Evolutionary conservation across 768 basidiomycete species (phyloP).

Genomic region (Galerina sulciceps): DNA sequence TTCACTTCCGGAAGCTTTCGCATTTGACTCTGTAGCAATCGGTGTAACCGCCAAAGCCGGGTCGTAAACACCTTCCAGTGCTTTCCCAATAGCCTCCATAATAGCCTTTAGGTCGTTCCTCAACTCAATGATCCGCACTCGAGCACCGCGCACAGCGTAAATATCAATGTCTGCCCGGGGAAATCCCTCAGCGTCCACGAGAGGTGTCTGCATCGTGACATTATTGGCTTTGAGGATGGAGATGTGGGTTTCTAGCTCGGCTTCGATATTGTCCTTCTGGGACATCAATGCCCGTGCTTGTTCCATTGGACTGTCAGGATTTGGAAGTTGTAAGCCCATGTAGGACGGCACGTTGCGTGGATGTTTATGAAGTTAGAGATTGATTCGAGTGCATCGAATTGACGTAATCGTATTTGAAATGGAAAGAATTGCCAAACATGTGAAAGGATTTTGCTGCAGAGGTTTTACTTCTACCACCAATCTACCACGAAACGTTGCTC

Average conservation of each 20-base stretch:
- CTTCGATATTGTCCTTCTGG: conserved; percentile 74
- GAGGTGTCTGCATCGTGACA: conserved; percentile 68
- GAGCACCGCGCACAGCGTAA: conserved; percentile 74
- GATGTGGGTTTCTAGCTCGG: conserved; percentile 65
- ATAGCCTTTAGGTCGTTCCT: conserved; percentile 75
- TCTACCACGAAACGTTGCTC: too few species aligned
- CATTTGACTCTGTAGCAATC: not conserved
- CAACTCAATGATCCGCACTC: conserved; percentile 78
- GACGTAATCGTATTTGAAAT: conserved; percentile 8
- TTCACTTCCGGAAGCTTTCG: conserved; percentile 4
- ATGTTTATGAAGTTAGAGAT: conserved; percentile 1
- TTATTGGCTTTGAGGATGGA: conserved; percentile 67
- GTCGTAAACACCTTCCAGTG: conserved; percentile 73
- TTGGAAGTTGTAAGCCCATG: conserved; percentile 54
- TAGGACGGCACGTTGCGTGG: not conserved
- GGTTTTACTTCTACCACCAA: too few species aligned
- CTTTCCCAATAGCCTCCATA: conserved; percentile 68
- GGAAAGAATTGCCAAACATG: conserved; percentile 9
- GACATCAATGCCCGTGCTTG: conserved; percentile 67
- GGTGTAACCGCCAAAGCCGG: conserved; percentile 32
- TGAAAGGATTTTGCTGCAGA: too few species aligned
- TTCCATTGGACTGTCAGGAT: conserved; percentile 51
- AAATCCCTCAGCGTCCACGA: conserved; percentile 89
- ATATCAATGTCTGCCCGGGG: conserved; percentile 88
- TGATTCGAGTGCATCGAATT: not conserved